Conservation (phyloP, 371 early-diverging fungal species). For the Amoeboaphelidium occidentale region DNA sequence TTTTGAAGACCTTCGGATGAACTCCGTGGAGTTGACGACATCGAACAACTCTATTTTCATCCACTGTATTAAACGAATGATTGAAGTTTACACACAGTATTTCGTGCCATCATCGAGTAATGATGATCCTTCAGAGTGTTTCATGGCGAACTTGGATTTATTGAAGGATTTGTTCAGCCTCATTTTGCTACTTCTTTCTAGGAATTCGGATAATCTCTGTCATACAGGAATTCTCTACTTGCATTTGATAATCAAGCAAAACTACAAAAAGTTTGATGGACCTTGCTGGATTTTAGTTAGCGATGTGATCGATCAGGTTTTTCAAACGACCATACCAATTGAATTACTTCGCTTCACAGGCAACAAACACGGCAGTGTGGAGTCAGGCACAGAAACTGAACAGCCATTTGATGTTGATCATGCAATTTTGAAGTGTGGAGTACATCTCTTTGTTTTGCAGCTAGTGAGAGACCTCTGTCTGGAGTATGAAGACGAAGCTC, state of each 20-base stretch:
- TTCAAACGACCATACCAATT: conserved; percentile 1
- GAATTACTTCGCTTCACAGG: background rate
- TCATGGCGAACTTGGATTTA: background rate
- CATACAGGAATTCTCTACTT: background rate
- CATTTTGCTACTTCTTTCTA: background rate
- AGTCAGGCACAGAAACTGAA: conserved; percentile 1
- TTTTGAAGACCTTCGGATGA: conserved; percentile 19
- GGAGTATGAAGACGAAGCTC: background rate
- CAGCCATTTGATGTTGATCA: conserved; percentile 19
- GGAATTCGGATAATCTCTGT: background rate
- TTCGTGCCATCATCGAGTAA: background rate
- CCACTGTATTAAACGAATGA: background rate
- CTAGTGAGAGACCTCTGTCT: conserved; percentile 12
- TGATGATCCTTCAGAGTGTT: background rate
- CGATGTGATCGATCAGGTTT: conserved; percentile 3
- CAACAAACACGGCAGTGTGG: background rate
- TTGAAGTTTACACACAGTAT: background rate
- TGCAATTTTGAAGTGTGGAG: conserved; percentile 22
- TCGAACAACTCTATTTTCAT: conserved; percentile 5
- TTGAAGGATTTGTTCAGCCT: conserved; percentile 1
- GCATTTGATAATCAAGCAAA: conserved; percentile 1
- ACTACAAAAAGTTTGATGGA: conserved; percentile 7
- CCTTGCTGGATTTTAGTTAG: conserved; percentile 1
- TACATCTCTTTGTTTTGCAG: conserved; percentile 22
- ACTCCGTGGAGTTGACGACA: conserved; percentile 4